phyloP scores from a whole-genome alignment of 1,139 yeast genomes.

The Yamadazyma siamensis region DNA sequence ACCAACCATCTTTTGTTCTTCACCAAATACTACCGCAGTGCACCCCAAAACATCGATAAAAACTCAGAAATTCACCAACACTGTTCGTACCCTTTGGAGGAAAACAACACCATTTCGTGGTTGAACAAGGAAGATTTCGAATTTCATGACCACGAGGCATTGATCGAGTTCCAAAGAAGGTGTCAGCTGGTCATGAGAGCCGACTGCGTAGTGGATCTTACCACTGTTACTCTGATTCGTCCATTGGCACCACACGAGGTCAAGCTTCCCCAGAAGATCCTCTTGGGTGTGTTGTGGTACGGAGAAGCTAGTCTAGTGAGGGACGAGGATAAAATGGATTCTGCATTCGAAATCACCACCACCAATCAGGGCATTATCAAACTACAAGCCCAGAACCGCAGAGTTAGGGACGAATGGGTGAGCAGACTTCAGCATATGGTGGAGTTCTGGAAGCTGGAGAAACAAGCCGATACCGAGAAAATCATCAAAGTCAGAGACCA shows the following conservation, averaged over 20 bases:
- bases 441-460: slow-evolving; percentile 58
- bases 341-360: slow-evolving; percentile 53
- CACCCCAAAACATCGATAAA: slow-evolving; percentile 55
- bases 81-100: slow-evolving; percentile 50
- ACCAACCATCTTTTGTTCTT: slow-evolving; percentile 60
- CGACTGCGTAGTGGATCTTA: slow-evolving; percentile 59
- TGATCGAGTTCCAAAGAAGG: slow-evolving; percentile 62
- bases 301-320: slow-evolving; percentile 17
- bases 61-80: slow-evolving; percentile 33
- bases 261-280: slow-evolving; percentile 28
- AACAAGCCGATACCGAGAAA: slow-evolving; percentile 37
- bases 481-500: slow-evolving; percentile 36
- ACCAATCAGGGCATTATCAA: slow-evolving; percentile 45
- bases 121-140: slow-evolving; percentile 50
- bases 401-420: slow-evolving; percentile 66
- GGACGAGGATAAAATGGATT: slow-evolving; percentile 33
- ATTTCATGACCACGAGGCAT: slow-evolving; percentile 52
- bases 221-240: slow-evolving; percentile 40
- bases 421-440: slow-evolving; percentile 39
- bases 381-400: slow-evolving; percentile 53
- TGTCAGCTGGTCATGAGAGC: slow-evolving; percentile 55
- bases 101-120: slow-evolving; percentile 59
- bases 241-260: slow-evolving; percentile 25
- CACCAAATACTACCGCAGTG: slow-evolving; percentile 50
- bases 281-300: slow-evolving; percentile 48